Evolutionary conservation across 495 filamentous ascomycete species (phyloP), one percentile per base, ranked within the genome.

Genomic region (Echria macrotheca): DNA sequence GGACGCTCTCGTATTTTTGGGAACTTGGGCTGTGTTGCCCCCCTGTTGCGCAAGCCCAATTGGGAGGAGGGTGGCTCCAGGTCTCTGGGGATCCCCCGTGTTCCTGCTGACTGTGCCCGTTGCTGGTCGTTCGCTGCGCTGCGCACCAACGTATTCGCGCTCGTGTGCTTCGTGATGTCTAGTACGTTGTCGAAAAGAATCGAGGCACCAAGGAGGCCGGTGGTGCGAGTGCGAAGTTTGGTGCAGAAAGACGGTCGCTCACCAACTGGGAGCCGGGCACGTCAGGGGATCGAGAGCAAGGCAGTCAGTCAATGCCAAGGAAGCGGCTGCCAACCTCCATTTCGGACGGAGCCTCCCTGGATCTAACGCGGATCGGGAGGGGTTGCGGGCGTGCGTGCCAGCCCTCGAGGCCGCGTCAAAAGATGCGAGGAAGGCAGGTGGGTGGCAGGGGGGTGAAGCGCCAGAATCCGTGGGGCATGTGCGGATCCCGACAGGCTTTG

Each of bases 21-120:
- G 8, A 31, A 31, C 28, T 31, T 38, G 49, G 41, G 41, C 49
- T 52, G 49, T 36, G 50, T 53, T 53, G 50, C 50, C 50, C 50
- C 50, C 50, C 25, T 39, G 50, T 53, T 53, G 50, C 50, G 35
- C 25, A 35, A n/a, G 24, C 50, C 44, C 19, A 25, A 53, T 53
- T 53, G 36, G 50, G 50, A 42, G 19, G 21, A 14, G 40, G 24
- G 40, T 47, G 50, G 43, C 47, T 53, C 43, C 50, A 42, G 50
- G 24, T 47, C 24, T 15, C 24, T 44, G 42, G 23, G 12, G 17
- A 48, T 47, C 29, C 44, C 32, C 35, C 46, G 19, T 14, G 11
- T 22, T 46, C 15, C n/a, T 9, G 46, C 17, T n/a, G 46, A 29
- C 23, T 32, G 18, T 12, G 46, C 15, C 25, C 33, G 33, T 47